A percentile compares a stretch with the other conserved stretches of the same genome.
Conservation (phyloP, 1,284 basidiomycete species). For the Cystobasidium pallidum region DNA sequence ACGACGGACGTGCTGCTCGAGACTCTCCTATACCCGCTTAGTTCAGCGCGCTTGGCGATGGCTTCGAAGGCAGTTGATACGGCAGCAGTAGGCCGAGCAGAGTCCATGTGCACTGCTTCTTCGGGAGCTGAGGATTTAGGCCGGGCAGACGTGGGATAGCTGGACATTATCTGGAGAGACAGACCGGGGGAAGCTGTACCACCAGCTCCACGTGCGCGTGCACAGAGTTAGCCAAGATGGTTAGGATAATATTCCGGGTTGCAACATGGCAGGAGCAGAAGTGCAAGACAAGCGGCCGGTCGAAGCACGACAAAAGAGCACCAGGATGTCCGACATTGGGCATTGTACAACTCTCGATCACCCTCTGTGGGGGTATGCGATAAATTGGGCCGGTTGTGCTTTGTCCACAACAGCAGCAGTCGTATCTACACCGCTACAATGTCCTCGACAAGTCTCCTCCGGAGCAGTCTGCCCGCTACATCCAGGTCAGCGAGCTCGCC, state of each 20-base stretch:
- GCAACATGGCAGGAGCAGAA: neutral
- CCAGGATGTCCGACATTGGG: neutral
- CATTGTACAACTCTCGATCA: neutral
- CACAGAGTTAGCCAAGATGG: neutral
- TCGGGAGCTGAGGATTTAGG: neutral
- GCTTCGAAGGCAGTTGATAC: neutral
- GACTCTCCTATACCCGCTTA: neutral
- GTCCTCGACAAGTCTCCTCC: constrained; percentile 4
- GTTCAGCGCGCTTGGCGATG: neutral
- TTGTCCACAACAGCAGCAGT: neutral
- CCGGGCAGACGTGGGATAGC: too few relatives aligned
- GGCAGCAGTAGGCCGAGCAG: neutral
- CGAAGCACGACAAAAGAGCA: neutral
- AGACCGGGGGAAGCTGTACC: neutral
- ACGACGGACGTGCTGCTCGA: neutral
- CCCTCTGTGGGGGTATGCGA: neutral
- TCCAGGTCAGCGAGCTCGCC: constrained; percentile 33
- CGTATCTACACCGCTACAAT: neutral
- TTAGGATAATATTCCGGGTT: neutral
- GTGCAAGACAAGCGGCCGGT: neutral
- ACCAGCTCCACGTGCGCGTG: neutral
- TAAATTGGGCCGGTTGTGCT: neutral
- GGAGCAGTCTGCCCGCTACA: constrained; percentile 25
- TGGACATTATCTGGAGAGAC: neutral
- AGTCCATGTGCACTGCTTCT: too few relatives aligned